Evolutionary conservation across 768 basidiomycete genomes (phyloP), one percentile per base, ranked within the genome.

Genomic region (Hydnum rufescens): DNA sequence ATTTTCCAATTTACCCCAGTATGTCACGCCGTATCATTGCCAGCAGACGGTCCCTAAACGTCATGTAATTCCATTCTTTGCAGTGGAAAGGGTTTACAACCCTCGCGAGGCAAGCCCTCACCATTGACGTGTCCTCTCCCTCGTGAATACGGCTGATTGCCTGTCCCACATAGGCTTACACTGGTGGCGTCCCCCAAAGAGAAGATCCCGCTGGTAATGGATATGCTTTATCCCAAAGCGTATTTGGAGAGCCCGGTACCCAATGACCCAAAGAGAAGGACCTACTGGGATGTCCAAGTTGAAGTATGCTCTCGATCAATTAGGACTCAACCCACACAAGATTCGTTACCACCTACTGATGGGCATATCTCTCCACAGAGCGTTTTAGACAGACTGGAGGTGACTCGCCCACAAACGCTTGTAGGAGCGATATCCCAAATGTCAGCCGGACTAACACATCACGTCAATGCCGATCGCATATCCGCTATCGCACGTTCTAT

Each of bases 381-480:
- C 2, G 70, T 69, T 57, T 62, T 66, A 36, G 64, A 60, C 18
- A 75, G 78, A 19, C 64, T 75, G 18, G 57, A 63, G 3, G 64
- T 73, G 4, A 77, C 79, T 1, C 71, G 70, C 31, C 74, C 73
- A 2, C 86, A 85, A 57, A 67, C 65, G 2, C 61, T 78, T 50
- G 54, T 73, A 18, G 85, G 85, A 0, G 65, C 73, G 26, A 53
- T 88, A 16, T 83, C 80, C 6, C 87, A 89, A 62, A 77, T 82
- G 74, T 68, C 66, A 13, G 82, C 85, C 1, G 77, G 60, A 0
- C 56, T 82, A 1, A 80, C 77, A 0, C 83, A 87, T 60, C 60
- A 70, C 51, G 76, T 84, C 42, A 57, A 59, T 3, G 63, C 71
- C 0, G 67, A 68, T 0, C 69, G 72, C 3, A 68, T 81, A 19